Evolutionary conservation across 352 stramenopile species (phyloP).

Genomic region (Elongisporangium senticosum): DNA sequence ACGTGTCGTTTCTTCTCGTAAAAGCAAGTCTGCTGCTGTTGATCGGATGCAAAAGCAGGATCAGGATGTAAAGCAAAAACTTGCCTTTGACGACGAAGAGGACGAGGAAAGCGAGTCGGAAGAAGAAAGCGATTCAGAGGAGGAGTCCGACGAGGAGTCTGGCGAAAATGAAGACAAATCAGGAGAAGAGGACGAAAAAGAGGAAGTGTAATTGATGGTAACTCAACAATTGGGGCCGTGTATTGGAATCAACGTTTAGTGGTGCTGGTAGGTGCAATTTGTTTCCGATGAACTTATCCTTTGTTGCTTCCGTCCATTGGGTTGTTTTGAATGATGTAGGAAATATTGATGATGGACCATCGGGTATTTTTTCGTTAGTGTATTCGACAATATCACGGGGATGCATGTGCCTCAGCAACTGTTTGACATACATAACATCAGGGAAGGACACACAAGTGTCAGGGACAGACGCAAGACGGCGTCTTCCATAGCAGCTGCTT

Average conservation of each 20-base stretch:
- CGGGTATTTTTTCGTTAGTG: not conserved
- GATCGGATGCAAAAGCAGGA: slow-evolving; percentile 57
- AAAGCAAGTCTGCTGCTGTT: slow-evolving; percentile 51
- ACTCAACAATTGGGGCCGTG: too few relatives aligned
- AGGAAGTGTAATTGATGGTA: not conserved
- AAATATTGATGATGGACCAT: not conserved
- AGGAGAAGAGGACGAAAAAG: slow-evolving; percentile 14
- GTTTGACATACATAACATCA: not conserved
- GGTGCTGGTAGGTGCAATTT: not conserved
- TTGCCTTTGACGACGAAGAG: slow-evolving; percentile 39
- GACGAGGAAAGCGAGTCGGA: slow-evolving; percentile 29
- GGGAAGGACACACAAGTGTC: not conserved
- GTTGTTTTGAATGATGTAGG: too few relatives aligned
- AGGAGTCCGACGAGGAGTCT: slow-evolving; percentile 20
- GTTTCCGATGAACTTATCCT: not conserved
- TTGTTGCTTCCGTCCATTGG: not conserved
- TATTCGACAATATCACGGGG: too few relatives aligned
- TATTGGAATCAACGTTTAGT: not conserved
- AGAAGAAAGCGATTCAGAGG: slow-evolving; percentile 19
- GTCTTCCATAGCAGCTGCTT: not conserved
- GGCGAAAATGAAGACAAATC: slow-evolving; percentile 18
- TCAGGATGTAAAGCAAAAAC: slow-evolving; percentile 47
- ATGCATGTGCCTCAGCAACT: not conserved
- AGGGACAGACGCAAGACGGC: not conserved
- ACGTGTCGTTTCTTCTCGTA: slow-evolving; percentile 25